A percentile compares a stretch with the other conserved stretches of the same genome.
These are phyloP conservation scores for Hyaloperonospora arabidopsidis DNA, from an alignment of 352 stramenopile genomes.

Conservation along the genomic window DNA sequence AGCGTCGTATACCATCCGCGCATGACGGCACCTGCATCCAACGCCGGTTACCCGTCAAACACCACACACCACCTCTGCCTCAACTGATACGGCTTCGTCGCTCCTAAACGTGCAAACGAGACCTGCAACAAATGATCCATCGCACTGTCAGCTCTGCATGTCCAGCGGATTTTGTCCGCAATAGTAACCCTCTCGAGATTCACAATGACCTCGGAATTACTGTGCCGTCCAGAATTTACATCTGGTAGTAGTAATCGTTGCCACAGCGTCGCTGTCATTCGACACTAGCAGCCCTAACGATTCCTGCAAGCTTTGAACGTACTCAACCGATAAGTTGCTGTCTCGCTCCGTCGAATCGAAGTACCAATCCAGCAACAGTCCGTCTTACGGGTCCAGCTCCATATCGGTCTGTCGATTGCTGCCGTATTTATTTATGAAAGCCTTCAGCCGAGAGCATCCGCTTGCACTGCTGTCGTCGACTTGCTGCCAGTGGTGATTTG, in stretches of 20 bases:
- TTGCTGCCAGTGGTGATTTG: conserved; percentile 68
- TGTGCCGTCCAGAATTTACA: conserved; percentile 66
- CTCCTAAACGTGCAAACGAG: conserved; percentile 69
- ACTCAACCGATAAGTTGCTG: conserved; percentile 44
- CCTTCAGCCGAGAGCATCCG: conserved; percentile 68
- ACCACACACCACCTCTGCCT: conserved; percentile 78
- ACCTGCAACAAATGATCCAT: conserved; percentile 79
- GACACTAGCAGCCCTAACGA: conserved; percentile 57
- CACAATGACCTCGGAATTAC: conserved; percentile 75
- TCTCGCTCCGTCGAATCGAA: conserved; percentile 50
- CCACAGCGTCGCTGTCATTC: conserved; percentile 76
- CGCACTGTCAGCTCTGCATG: conserved; percentile 74
- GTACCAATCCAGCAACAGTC: conserved; percentile 35
- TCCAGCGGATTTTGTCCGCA: conserved; percentile 63
- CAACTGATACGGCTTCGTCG: conserved; percentile 77
- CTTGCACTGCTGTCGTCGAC: conserved; percentile 66
- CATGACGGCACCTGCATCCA: conserved; percentile 86
- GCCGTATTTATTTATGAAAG: conserved; percentile 66
- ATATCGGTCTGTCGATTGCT: conserved; percentile 25
- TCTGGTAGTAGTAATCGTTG: conserved; percentile 79
- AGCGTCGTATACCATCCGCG: conserved; percentile 87
- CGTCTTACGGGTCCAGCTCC: conserved; percentile 37
- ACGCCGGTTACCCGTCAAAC: conserved; percentile 75
- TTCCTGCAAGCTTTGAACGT: conserved; percentile 45
- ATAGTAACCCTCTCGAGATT: conserved; percentile 74